These are phyloP conservation scores for Pichia phayaonensis DNA, from an alignment of 805 yeast genomes.

Conservation along the genomic window DNA sequence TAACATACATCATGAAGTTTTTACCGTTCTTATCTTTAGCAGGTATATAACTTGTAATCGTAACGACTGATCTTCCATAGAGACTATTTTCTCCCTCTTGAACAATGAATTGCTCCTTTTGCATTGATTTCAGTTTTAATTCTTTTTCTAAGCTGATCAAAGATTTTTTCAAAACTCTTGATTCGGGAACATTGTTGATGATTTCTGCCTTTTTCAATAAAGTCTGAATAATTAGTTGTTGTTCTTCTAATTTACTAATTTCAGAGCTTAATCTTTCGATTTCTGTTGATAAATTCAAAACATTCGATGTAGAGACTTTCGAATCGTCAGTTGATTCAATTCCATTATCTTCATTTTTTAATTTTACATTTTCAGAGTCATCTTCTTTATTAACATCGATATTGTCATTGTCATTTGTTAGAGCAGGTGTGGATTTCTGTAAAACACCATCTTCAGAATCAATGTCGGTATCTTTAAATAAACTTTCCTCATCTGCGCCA, in stretches of 20 bases:
- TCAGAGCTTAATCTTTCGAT: slow-evolving; percentile 52
- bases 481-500: slow-evolving; percentile 19
- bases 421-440: not conserved
- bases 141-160: slow-evolving; percentile 61
- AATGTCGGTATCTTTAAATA: slow-evolving; percentile 12
- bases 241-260: slow-evolving; percentile 51
- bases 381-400: not conserved
- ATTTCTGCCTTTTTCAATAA: slow-evolving; percentile 75
- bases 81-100: slow-evolving; percentile 78
- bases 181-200: slow-evolving; percentile 65
- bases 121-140: slow-evolving; percentile 62
- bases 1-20: slow-evolving; percentile 63
- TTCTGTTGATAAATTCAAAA: slow-evolving; percentile 56
- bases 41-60: slow-evolving; percentile 46
- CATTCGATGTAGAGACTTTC: slow-evolving; percentile 61
- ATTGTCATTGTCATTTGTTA: no score
- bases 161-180: slow-evolving; percentile 62
- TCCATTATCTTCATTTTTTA: slow-evolving; percentile 2
- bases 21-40: slow-evolving; percentile 46
- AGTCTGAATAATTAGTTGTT: slow-evolving; percentile 57
- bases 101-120: slow-evolving; percentile 71
- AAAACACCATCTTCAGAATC: not conserved
- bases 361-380: not conserved
- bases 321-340: slow-evolving; percentile 14
- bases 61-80: slow-evolving; percentile 54